phyloP scores from a whole-genome alignment of 2,329 filamentous ascomycete species.

The Talaromyces sp. region DNA sequence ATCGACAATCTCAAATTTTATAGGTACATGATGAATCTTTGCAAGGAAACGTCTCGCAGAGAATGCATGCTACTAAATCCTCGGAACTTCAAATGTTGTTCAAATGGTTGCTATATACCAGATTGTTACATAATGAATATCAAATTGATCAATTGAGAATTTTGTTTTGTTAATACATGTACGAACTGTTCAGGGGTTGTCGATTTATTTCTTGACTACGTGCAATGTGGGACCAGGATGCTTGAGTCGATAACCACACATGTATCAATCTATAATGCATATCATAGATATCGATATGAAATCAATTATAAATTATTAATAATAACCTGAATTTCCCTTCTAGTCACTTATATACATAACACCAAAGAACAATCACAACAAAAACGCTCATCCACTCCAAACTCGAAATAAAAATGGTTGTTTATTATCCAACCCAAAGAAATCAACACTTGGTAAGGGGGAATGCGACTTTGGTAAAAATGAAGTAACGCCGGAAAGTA shows the following conservation, averaged over 20 bases:
- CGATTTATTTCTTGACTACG: too few species aligned
- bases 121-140: too few species aligned
- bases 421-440: not conserved
- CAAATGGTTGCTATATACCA: too few species aligned
- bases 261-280: not conserved
- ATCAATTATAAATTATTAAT: not conserved
- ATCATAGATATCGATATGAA: not conserved
- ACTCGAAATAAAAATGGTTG: not conserved
- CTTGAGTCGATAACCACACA: not conserved
- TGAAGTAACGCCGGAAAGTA: not conserved
- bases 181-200: too few species aligned
- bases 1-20: too few species aligned
- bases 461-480: not conserved
- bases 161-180: too few species aligned
- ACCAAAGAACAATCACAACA: not conserved
- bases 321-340: not conserved
- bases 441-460: not conserved
- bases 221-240: too few species aligned
- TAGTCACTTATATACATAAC: not conserved
- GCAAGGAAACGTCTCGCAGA: too few species aligned
- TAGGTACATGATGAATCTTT: too few species aligned
- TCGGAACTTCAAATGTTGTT: too few species aligned
- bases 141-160: too few species aligned
- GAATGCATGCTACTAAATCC: too few species aligned
- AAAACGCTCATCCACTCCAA: not conserved